Conservation (phyloP, 805 yeast species). For the Metschnikowia dekortorum region DNA sequence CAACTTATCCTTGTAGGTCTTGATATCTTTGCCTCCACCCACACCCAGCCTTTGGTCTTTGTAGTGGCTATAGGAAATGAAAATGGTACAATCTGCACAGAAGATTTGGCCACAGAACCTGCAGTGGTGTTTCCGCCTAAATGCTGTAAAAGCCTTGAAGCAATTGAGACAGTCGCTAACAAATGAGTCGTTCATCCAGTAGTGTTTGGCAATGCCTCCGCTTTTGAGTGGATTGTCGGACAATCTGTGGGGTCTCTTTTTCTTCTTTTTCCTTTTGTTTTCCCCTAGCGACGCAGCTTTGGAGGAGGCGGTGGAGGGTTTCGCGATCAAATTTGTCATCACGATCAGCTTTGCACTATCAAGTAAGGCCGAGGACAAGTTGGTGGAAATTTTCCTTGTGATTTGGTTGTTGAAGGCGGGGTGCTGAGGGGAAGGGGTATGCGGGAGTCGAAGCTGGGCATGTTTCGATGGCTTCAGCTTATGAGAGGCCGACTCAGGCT, state of each 20-base stretch:
- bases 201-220: conserved; percentile 65
- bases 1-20: conserved; percentile 59
- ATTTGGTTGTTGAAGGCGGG: background rate
- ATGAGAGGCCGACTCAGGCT: background rate
- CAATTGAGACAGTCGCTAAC: conserved; percentile 86
- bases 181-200: conserved; percentile 95
- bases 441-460: background rate
- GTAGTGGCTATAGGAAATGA: conserved; percentile 55
- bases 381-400: conserved; percentile 26
- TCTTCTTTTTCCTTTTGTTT: conserved; percentile 18
- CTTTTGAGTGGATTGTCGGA: conserved; percentile 41
- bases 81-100: conserved; percentile 75
- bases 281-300: conserved; percentile 16
- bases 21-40: conserved; percentile 6
- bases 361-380: conserved; percentile 29
- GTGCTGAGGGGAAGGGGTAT: conserved; percentile 1
- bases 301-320: conserved; percentile 31
- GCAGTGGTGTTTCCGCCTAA: conserved; percentile 91
- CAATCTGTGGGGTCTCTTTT: conserved; percentile 25
- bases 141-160: conserved; percentile 73
- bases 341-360: conserved; percentile 38
- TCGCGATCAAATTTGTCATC: conserved; percentile 23
- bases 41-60: conserved; percentile 31
- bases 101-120: conserved; percentile 94
- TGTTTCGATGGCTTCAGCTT: background rate